Evolutionary conservation across 2,329 filamentous ascomycete genomes (phyloP), one percentile per base, ranked within the genome.

Genomic region (Parastagonospora avenae): DNA sequence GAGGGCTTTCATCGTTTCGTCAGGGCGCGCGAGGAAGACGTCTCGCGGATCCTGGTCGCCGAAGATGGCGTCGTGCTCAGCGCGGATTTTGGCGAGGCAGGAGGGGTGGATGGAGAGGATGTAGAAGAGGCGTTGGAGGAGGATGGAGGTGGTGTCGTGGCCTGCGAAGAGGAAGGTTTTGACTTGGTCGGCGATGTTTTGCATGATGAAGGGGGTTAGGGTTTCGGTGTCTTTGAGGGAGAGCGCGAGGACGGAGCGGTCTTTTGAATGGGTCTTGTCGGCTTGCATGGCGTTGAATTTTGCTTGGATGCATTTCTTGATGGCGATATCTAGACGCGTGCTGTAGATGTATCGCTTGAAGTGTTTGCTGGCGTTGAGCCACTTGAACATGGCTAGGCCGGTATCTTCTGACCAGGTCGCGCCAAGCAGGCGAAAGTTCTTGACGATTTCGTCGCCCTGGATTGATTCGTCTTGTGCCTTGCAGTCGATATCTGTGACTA

Each of bases 51-150:
- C 64, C 28, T 77, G 70, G 0, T 74, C 39, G 4, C 82, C 82
- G 36, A 85, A 78, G n/a, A 85, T 68, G 1, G 73, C 66, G 52
- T 83, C 78, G 57, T 82, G 80, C 61, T 86, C 84, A 2, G 72
- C 65, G 16, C 74, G 68, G 12, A 81, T 58, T 14, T 63, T 66
- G 10, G 59, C 50, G 3, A 72, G 64, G 37, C 64, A 62, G 15
- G 57, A 50, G 4, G 71, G 71, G 41, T 72, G 61, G 15, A 65
- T 57, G 0, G 68, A 72, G 0, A 73, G 60, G 3, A 55, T 58
- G 55, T 74, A 71, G 43, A 72, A 64, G 1, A 71, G 42, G 12
- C 69, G 54, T 50, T 71, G 67, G 2, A 73, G 50, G 1, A 70
- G 48, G 16, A 67, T 72, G 0, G 68, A 70, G 1, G 76, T 79